Evolutionary conservation across 176 grass and related monocot genomes (phyloP), one percentile per base, ranked within the genome.

Genomic region (Coix lacrymajobi): DNA sequence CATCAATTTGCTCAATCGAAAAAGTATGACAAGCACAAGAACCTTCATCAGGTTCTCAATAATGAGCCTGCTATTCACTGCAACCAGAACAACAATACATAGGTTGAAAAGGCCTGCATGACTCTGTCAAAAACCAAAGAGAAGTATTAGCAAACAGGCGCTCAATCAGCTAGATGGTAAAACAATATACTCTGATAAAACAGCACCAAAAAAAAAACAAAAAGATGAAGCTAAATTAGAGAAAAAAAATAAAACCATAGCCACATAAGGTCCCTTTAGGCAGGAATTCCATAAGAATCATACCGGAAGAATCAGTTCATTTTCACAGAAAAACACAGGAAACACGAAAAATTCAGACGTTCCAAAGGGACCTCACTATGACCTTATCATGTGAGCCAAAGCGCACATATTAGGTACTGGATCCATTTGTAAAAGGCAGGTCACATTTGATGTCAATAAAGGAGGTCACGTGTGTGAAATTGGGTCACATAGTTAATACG

Each of bases 1-100:
- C 14, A 56, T 60, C 4, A 40, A 69, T 66, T 24, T 76, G 44
- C 2, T 63, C 48, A 22, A 77, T 54, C 38, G 22, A 63, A 86
- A 73, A 78, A 77, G 82, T 46, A 26, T 48, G 57, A 54, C 57
- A 60, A 15, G 5, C 83, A 98, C 96, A 60, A 15, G 5, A 85
- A 98, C 96, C 96, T 98, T 98, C 96, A 98, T 98, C 32, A 98
- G 88, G 85, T 98, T 98, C 84, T 98, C 96, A 11, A 98, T 91
- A 83, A 98, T 98, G 77, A 98, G 92, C 70, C 96, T 91, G 82
- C 96, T 72, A 66, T 98, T 98, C 66, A 98, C 91, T 84, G 96
- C 85, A 90, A 98, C 81, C 40, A 98, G 88, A 62, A 98, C 92
- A 52, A 98, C 91, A 32, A 98, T 98, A 77, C 96, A 98, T 16